These are phyloP conservation scores for Microdochium paspali DNA, from an alignment of 2,329 filamentous ascomycete genomes.

Conservation along the genomic window DNA sequence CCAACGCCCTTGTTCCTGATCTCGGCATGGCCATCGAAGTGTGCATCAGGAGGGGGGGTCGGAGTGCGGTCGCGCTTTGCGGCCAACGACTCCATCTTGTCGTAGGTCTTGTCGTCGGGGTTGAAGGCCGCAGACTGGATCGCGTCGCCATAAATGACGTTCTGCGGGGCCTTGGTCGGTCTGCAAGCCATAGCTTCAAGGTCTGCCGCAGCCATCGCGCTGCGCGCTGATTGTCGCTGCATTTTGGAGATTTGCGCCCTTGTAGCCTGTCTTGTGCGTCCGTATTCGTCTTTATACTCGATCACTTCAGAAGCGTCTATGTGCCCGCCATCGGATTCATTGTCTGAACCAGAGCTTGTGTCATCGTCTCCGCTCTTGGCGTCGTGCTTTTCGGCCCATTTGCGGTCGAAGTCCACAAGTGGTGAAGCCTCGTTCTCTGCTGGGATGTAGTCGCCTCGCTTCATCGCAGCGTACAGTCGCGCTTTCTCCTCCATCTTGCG, in stretches of 20 bases:
- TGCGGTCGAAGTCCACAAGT: constrained; percentile 89
- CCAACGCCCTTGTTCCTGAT: constrained; percentile 80
- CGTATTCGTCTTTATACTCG: constrained; percentile 88
- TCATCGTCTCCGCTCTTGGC: constrained; percentile 22
- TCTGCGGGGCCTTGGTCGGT: constrained; percentile 45
- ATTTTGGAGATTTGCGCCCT: constrained; percentile 57
- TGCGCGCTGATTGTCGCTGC: constrained; percentile 44
- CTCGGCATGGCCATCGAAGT: constrained; percentile 82
- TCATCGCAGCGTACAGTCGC: constrained; percentile 79
- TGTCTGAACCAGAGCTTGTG: constrained; percentile 44
- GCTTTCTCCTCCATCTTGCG: constrained; percentile 87
- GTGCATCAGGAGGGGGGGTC: constrained; percentile 70
- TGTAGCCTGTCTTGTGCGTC: constrained; percentile 68
- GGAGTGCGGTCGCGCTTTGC: constrained; percentile 67
- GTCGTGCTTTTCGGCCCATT: constrained; percentile 69
- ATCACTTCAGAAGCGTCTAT: constrained; percentile 48
- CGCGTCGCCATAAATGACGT: constrained; percentile 76
- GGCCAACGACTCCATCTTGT: constrained; percentile 71
- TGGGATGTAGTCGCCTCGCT: constrained; percentile 73
- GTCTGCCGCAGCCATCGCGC: constrained; percentile 46
- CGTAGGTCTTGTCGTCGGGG: constrained; percentile 48
- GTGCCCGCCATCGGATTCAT: constrained; percentile 40
- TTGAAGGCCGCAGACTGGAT: constrained; percentile 80
- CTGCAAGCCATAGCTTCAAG: constrained; percentile 61
- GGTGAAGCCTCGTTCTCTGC: constrained; percentile 54